These are phyloP conservation scores for Phytophthora pluvialis DNA, from an alignment of 352 stramenopile species.

Conservation along the genomic window DNA sequence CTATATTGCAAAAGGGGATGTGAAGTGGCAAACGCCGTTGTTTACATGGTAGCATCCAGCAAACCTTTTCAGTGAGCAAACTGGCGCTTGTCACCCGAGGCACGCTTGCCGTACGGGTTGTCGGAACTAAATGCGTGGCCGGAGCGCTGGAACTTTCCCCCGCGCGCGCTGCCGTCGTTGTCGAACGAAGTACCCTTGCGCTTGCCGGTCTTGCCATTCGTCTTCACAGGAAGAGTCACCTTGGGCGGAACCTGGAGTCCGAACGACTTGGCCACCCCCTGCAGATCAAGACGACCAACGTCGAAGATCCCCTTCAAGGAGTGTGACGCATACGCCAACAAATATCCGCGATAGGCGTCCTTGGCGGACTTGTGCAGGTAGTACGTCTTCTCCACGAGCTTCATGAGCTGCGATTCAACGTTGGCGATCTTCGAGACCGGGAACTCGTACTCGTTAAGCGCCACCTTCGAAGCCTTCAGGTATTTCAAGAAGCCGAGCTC, in stretches of 20 bases:
- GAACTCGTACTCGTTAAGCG: constrained; percentile 99
- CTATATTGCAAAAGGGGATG: constrained; percentile 41
- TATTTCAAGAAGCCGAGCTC: constrained; percentile 99
- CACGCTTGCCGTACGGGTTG: constrained; percentile 97
- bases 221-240: constrained; percentile 95
- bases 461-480: constrained; percentile 97
- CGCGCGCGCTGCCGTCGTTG: constrained; percentile 49
- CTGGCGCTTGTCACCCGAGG: constrained; percentile 92
- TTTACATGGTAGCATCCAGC: constrained; percentile 35
- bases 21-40: constrained; percentile 26
- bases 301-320: constrained; percentile 99
- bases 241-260: constrained; percentile 97
- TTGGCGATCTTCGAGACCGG: constrained; percentile 97
- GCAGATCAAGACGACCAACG: constrained; percentile 96
- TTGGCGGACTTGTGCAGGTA: constrained; percentile 98
- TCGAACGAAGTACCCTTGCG: constrained; percentile 71
- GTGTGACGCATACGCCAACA: constrained; percentile 98
- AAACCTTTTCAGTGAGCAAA: constrained; percentile 77
- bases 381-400: constrained; percentile 99
- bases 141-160: constrained; percentile 74
- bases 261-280: constrained; percentile 97
- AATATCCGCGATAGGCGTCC: constrained; percentile 98
- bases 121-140: constrained; percentile 97
- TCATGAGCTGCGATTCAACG: constrained; percentile 97
- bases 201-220: constrained; percentile 78